Conservation (phyloP, 768 basidiomycete genomes). For the Chalciporus piperatus region DNA sequence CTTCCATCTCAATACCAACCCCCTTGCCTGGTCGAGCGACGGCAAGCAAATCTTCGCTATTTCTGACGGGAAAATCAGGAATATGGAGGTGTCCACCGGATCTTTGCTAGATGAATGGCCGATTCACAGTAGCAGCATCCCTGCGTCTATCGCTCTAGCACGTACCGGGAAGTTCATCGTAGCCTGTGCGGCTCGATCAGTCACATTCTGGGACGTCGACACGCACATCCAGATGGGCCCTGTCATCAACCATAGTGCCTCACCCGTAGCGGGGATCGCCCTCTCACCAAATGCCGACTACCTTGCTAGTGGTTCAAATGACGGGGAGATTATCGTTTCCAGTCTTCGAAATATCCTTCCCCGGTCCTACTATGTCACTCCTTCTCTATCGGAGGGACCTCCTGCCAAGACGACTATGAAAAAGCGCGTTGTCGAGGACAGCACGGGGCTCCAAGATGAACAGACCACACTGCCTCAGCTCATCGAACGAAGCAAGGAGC, state of each 20-base stretch:
- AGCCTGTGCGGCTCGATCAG: rapidly evolving
- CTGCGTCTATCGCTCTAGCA: neutral
- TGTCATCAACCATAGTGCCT: neutral
- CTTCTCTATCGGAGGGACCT: too few species aligned
- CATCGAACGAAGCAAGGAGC: conserved; percentile 7
- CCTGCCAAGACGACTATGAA: too few species aligned
- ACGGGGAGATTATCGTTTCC: neutral
- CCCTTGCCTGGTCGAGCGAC: conserved; percentile 7
- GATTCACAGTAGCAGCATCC: neutral
- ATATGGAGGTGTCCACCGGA: conserved; percentile 3
- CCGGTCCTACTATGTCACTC: neutral
- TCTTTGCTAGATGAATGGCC: neutral
- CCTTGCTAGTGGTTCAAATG: neutral
- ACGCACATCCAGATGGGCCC: neutral
- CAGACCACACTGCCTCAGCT: neutral
- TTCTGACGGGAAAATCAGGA: neutral
- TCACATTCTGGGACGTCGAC: conserved; percentile 2
- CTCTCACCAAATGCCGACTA: conserved; percentile 1
- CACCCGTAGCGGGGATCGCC: neutral
- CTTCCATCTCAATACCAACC: neutral
- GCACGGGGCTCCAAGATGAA: too few species aligned
- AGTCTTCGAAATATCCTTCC: neutral
- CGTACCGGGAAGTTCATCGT: neutral
- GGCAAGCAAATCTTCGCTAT: conserved; percentile 2
- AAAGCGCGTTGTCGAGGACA: too few species aligned